Percentiles rank a stretch among this genome's conserved stretches.
phyloP scores from a whole-genome alignment of 2,329 filamentous ascomycete genomes.

The Ophiocordyceps australis region DNA sequence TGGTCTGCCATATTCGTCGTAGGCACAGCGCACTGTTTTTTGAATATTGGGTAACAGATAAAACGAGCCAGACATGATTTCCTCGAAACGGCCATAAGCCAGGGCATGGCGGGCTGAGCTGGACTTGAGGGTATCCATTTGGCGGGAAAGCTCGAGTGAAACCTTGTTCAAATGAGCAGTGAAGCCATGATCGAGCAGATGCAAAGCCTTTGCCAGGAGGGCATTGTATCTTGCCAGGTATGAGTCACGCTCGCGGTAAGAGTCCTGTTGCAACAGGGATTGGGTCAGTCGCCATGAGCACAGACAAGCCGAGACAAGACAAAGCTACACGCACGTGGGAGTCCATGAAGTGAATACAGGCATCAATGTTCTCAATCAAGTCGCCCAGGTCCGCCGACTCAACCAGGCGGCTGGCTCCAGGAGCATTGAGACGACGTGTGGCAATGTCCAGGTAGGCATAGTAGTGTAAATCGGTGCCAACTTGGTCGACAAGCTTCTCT shows the following conservation, averaged over 20 bases:
- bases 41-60: constrained; percentile 39
- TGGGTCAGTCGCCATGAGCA: neutral
- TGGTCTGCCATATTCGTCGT: constrained; percentile 30
- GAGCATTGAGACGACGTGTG: constrained; percentile 77
- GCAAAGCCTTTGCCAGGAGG: constrained; percentile 50
- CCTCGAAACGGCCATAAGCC: constrained; percentile 40
- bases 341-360: constrained; percentile 86
- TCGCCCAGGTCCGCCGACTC: constrained; percentile 72
- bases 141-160: constrained; percentile 33
- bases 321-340: constrained; percentile 53
- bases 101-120: constrained; percentile 41
- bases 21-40: constrained; percentile 29
- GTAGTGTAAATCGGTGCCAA: constrained; percentile 82
- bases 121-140: constrained; percentile 35
- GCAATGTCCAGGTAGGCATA: constrained; percentile 88
- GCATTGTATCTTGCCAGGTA: constrained; percentile 80
- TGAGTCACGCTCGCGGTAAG: constrained; percentile 71
- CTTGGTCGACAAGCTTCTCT: constrained; percentile 61
- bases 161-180: constrained; percentile 31
- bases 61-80: constrained; percentile 36
- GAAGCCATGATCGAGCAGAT: constrained; percentile 41
- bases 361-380: constrained; percentile 73
- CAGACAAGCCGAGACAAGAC: too few relatives aligned
- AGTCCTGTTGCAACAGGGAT: constrained; percentile 33
- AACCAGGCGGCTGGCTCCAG: constrained; percentile 72